Evolutionary conservation across 768 basidiomycete genomes (phyloP).

Genomic region (Glaciozyma martinii): DNA sequence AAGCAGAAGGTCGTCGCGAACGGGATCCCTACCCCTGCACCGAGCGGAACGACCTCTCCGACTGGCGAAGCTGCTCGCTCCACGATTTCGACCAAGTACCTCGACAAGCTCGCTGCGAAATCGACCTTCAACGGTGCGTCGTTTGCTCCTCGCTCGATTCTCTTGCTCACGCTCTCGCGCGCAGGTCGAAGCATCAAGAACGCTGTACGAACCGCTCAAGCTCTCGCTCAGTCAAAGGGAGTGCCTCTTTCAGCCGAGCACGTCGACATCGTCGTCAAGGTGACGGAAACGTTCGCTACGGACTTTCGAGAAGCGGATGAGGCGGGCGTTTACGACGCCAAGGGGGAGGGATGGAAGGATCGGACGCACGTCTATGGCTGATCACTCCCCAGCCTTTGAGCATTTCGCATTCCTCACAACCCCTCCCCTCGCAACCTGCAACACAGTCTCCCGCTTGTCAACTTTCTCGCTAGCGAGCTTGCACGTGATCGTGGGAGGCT

Average conservation of each 20-base stretch:
- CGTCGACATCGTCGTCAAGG: conserved; percentile 46
- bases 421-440: too few species aligned
- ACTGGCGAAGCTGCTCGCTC: not conserved
- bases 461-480: too few species aligned
- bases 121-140: conserved; percentile 54
- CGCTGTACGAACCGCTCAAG: conserved; percentile 56
- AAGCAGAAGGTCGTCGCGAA: not conserved
- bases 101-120: conserved; percentile 46
- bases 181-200: conserved; percentile 49
- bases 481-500: too few species aligned
- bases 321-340: conserved; percentile 11
- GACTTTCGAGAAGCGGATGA: conserved; percentile 22
- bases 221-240: conserved; percentile 49
- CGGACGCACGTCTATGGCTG: not conserved
- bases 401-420: too few species aligned
- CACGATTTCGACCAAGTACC: conserved; percentile 44
- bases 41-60: not conserved
- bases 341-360: conserved; percentile 14
- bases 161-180: not conserved
- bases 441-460: too few species aligned
- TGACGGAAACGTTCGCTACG: not conserved
- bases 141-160: not conserved
- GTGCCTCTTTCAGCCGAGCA: conserved; percentile 48
- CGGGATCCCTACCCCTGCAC: not conserved
- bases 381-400: not conserved